Base-by-base conservation (phyloP, 495 filamentous ascomycete species). In the Pseudevernia furfuracea region DNA sequence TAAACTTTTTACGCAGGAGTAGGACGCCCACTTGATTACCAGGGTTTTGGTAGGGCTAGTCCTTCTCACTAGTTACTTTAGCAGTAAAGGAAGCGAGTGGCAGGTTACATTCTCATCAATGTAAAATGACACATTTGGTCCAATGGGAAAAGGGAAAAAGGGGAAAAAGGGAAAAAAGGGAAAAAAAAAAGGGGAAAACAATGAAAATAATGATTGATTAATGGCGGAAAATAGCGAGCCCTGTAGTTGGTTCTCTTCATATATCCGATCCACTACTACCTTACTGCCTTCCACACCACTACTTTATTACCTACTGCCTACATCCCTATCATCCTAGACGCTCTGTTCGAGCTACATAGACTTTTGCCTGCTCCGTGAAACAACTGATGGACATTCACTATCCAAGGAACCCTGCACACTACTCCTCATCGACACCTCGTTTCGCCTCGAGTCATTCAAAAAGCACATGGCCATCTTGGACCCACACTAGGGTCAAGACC, bases 391-490 rank as follows among this genome's bases (percentile, higher is more conserved):
- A 34, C 48, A 52, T 36, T 30, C 28, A 10, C 52, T 32, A 17
- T 21, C 17, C 4, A 28, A 17, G 38, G 6, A 30, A 58, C 46
- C 58, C 58, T 67, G 60, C 57, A 62, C 43, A 57, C 23, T 28
- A 37, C 55, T 34, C 41, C 17, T 17, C 7, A 44, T 58, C 52
- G 39, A 23, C 21, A 9, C 5, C 28, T 23, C n/a, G 23, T 57
- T 61, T 61, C 60, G 60, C 30, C 49, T 46, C 44, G 55, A 62
- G 39, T 49, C 64, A 58, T 62, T 59, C 23, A 66, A 52, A 39
- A 60, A 66, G 66, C 66, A 68, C 66, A 68, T 68, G 66, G 66
- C 66, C 23, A 37, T 59, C 60, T 38, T 21, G 19, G 30, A 62
- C 28, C 62, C n/a, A 25, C 56, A 65, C 62, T 65, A 63, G 58